Evolutionary conservation across 371 early-diverging fungal species (phyloP), one percentile per base, ranked within the genome.

Genomic region (Massospora cicadina): DNA sequence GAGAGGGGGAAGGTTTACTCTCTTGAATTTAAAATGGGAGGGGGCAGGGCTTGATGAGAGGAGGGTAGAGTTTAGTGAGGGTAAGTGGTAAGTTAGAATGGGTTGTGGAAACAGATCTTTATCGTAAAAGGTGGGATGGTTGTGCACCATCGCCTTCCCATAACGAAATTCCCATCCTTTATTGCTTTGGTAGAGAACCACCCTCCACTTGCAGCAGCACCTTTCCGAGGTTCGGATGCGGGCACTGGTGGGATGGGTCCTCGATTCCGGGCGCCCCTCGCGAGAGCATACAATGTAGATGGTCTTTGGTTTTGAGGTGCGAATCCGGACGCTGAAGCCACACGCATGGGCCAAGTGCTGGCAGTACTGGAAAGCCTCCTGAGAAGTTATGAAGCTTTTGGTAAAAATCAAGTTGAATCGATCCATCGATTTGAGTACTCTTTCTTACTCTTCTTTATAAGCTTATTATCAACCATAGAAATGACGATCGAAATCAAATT

Each of bases 121-220:
- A n/a, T n/a, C n/a, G n/a, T n/a, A 43, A 43, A 10, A 43, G 43
- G 17, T 43, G 5, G 17, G 5, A 23, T 62, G 62, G 43, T 62
- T 62, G 43, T 62, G 62, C 26, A 23, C 33, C 84, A 21, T 80
- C 77, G 57, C 33, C n/a, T 64, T 64, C 21, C 64, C 64, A 13
- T 30, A 30, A 21, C 64, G 13, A 26, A 64, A 64, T 30, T 64
- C 64, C 64, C 64, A 64, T 21, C 10, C 21, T 29, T 27, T 25
- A 21, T 60, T 60, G 7, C 57, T 2, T 1, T 26, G n/a, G 28
- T 29, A 64, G 2, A 64, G 64, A 26, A 64, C 64, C n/a, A 64
- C 25, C n/a, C 55, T 17, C 64, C 64, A 64, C 31, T 64, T 29
- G 28, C 64, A 64, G 29, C 55, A 28, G 31, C 64, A 64, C 29